Evolutionary conservation across 2,329 filamentous ascomycete species (phyloP).

Genomic region (Pestalotiopsis sp.): DNA sequence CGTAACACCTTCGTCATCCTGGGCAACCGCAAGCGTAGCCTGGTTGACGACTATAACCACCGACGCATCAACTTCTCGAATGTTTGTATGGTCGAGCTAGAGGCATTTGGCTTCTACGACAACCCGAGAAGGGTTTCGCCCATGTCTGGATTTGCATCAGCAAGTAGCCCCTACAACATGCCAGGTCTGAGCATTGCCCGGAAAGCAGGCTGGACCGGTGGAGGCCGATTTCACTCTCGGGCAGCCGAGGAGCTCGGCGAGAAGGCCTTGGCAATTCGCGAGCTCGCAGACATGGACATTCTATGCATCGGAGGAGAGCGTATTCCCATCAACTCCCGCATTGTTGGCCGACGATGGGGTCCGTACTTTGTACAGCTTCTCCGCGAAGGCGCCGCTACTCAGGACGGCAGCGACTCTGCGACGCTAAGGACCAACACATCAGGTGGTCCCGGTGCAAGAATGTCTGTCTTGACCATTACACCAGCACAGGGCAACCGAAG

Average conservation of each 20-base stretch:
- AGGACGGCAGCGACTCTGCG: slow-evolving; percentile 73
- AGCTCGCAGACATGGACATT: slow-evolving; percentile 96
- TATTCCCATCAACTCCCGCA: slow-evolving; percentile 89
- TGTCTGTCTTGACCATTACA: slow-evolving; percentile 86
- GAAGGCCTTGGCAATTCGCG: slow-evolving; percentile 76
- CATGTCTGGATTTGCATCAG: slow-evolving; percentile 81
- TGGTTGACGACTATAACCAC: slow-evolving; percentile 98
- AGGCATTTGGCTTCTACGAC: slow-evolving; percentile 96
- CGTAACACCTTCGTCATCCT: slow-evolving; percentile 95
- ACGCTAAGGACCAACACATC: slow-evolving; percentile 70
- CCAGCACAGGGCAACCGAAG: slow-evolving; percentile 55
- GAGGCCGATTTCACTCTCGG: slow-evolving; percentile 74
- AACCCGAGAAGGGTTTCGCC: slow-evolving; percentile 82
- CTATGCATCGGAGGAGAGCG: slow-evolving; percentile 88
- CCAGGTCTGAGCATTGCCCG: slow-evolving; percentile 59
- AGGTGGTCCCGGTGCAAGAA: slow-evolving; percentile 62
- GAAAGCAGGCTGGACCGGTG: slow-evolving; percentile 68
- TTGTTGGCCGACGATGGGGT: slow-evolving; percentile 88
- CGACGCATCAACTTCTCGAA: slow-evolving; percentile 97
- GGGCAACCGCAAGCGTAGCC: slow-evolving; percentile 87
- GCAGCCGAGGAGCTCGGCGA: slow-evolving; percentile 86
- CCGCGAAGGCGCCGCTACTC: slow-evolving; percentile 74
- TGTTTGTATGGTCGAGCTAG: slow-evolving; percentile 93
- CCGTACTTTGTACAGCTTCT: slow-evolving; percentile 94
- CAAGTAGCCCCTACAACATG: slow-evolving; percentile 70